phyloP scores from a whole-genome alignment of 352 stramenopile genomes.

The Plasmopara viticola region DNA sequence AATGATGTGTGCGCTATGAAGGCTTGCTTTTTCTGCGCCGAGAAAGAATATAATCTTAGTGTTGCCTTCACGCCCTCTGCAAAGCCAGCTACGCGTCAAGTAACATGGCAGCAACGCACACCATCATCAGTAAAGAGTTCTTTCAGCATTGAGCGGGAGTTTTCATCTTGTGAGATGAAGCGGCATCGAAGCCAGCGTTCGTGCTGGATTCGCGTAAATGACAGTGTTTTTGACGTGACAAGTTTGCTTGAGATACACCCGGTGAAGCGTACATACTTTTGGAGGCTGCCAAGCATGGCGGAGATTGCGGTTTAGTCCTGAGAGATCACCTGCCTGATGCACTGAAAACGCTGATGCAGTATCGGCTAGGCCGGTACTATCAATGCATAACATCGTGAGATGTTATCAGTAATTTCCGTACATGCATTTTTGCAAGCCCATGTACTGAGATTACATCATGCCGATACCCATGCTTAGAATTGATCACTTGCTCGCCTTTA shows the following conservation, averaged over 20 bases:
- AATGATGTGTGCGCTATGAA: constrained; percentile 66
- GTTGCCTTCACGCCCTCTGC: constrained; percentile 34
- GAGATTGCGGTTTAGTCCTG: constrained; percentile 50
- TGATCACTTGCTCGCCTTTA: constrained; percentile 34
- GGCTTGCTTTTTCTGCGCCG: constrained; percentile 64
- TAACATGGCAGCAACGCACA: constrained; percentile 21
- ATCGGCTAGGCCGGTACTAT: constrained; percentile 60
- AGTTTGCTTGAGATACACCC: constrained; percentile 81
- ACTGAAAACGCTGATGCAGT: constrained; percentile 46
- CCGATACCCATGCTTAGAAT: too few relatives aligned
- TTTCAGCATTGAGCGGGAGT: constrained; percentile 45
- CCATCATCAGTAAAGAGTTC: constrained; percentile 24
- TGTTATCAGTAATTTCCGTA: neutral
- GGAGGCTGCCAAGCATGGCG: constrained; percentile 40
- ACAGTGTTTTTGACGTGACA: constrained; percentile 89
- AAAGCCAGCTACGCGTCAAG: constrained; percentile 14
- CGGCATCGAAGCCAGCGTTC: constrained; percentile 75
- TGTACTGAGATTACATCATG: neutral
- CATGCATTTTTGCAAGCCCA: neutral
- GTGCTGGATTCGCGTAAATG: constrained; percentile 88
- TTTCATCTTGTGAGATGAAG: constrained; percentile 85
- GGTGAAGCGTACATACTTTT: constrained; percentile 69
- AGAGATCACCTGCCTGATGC: constrained; percentile 43
- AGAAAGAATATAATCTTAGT: constrained; percentile 69
- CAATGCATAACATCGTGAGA: constrained; percentile 39